Percentiles rank a stretch among this genome's conserved stretches.
Conservation (phyloP, 2,329 filamentous ascomycete genomes). For the Phyllosticta paracitricarpa region DNA sequence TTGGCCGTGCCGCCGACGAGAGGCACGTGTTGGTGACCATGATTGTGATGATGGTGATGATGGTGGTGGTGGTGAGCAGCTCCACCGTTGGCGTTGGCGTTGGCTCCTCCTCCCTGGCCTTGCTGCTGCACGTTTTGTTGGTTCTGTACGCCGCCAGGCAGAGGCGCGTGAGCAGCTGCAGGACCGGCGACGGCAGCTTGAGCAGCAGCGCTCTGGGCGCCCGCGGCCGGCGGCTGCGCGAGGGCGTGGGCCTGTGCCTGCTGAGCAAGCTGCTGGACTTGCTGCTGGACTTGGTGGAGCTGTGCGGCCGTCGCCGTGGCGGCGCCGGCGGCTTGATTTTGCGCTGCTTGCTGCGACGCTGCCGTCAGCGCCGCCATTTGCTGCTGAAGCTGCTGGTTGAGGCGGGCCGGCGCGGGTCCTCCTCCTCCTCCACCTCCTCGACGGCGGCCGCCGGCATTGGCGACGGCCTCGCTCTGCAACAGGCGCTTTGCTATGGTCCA, state of each 20-base stretch:
- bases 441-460: constrained; percentile 35
- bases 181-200: not conserved
- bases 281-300: constrained; percentile 14
- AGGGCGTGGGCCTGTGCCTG: not conserved
- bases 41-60: constrained; percentile 14
- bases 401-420: constrained; percentile 9
- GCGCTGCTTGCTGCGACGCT: constrained; percentile 19
- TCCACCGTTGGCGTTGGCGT: constrained; percentile 8
- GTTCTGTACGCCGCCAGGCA: not conserved
- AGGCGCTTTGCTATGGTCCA: constrained; percentile 73
- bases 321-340: constrained; percentile 19
- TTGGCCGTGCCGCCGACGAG: constrained; percentile 12
- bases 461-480: constrained; percentile 58
- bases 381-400: constrained; percentile 24
- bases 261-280: constrained; percentile 15
- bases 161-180: constrained; percentile 7
- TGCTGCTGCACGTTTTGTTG: not conserved
- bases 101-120: not conserved
- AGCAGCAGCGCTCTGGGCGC: constrained; percentile 4
- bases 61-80: constrained; percentile 15
- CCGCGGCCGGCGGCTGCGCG: constrained; percentile 10
- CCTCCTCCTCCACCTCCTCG: constrained; percentile 13
- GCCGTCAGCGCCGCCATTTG: constrained; percentile 30
- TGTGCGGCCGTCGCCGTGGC: constrained; percentile 9
- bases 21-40: constrained; percentile 18